These are phyloP conservation scores for Novymonas esmeraldas DNA, from an alignment of 208 protist genomes.

Conservation along the genomic window DNA sequence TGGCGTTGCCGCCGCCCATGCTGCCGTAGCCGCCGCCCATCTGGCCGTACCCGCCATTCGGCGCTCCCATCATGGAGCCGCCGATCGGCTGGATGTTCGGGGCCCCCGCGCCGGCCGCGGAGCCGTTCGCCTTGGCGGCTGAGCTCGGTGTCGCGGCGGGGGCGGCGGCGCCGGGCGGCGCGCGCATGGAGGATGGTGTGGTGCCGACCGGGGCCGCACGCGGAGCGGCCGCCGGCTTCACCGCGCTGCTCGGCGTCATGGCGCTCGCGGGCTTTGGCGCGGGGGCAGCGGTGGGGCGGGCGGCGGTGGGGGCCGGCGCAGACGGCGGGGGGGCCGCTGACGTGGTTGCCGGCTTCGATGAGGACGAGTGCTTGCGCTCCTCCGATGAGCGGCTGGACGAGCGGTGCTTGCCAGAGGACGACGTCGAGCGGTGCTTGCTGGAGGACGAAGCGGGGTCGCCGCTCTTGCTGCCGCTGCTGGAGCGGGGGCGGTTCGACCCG, in stretches of 20 bases:
- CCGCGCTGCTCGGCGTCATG: neutral
- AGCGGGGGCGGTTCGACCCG: slow-evolving; percentile 4
- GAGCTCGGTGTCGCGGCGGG: slow-evolving; percentile 1
- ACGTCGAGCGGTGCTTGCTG: neutral
- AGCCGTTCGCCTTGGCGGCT: neutral
- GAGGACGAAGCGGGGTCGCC: neutral
- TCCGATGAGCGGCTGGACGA: slow-evolving; percentile 13
- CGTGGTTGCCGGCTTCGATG: neutral
- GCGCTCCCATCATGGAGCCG: slow-evolving; percentile 27
- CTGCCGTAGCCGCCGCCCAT: slow-evolving; percentile 10
- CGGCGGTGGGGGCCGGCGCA: neutral
- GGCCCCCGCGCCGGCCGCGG: neutral
- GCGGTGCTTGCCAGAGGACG: slow-evolving; percentile 7
- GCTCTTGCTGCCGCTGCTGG: slow-evolving; percentile 2
- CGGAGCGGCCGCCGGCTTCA: slow-evolving; percentile 1
- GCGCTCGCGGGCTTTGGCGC: slow-evolving; percentile 1
- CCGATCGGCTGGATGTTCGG: slow-evolving; percentile 22
- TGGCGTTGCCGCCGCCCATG: slow-evolving; percentile 10
- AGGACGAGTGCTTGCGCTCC: slow-evolving; percentile 3
- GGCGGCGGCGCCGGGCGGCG: neutral
- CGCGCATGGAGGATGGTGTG: neutral
- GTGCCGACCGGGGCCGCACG: neutral
- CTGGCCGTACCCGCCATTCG: slow-evolving; percentile 21
- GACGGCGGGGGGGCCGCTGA: neutral
- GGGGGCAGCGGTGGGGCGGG: neutral